Evolutionary conservation across 2,329 filamentous ascomycete genomes (phyloP).

Genomic region (Scytalidium lignicola): DNA sequence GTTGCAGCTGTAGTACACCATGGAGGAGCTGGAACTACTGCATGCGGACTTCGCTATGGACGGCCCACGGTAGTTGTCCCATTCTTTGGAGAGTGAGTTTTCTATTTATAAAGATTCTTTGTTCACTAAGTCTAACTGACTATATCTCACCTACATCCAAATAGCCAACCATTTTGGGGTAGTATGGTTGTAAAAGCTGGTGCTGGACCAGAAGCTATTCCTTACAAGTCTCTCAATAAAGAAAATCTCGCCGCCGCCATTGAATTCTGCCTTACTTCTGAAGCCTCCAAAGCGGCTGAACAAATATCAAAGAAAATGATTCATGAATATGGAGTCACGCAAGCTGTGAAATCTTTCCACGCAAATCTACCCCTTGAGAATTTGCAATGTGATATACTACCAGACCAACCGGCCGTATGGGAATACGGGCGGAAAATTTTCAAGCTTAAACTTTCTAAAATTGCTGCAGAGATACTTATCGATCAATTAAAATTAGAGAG

Average conservation of each 20-base stretch:
- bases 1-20: constrained; percentile 33
- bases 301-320: constrained; percentile 31
- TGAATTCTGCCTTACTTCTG: constrained; percentile 27
- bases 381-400: constrained; percentile 31
- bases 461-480: constrained; percentile 48
- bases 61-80: constrained; percentile 33
- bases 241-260: constrained; percentile 33
- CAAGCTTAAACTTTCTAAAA: constrained; percentile 37
- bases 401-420: constrained; percentile 48
- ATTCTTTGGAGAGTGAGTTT: constrained; percentile 34
- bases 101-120: no score
- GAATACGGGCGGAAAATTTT: constrained; percentile 32
- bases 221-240: constrained; percentile 29
- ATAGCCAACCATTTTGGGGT: constrained; percentile 38
- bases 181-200: constrained; percentile 35
- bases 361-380: constrained; percentile 29
- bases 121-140: no score
- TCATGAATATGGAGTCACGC: constrained; percentile 32
- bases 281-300: constrained; percentile 26
- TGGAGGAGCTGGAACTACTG: constrained; percentile 32
- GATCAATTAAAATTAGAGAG: constrained; percentile 47
- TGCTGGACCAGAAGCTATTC: constrained; percentile 36
- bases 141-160: no score
- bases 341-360: constrained; percentile 37
- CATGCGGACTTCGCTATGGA: constrained; percentile 29